Evolutionary conservation across 208 protist species (phyloP).

Genomic region (Sergeia podlipaevii): DNA sequence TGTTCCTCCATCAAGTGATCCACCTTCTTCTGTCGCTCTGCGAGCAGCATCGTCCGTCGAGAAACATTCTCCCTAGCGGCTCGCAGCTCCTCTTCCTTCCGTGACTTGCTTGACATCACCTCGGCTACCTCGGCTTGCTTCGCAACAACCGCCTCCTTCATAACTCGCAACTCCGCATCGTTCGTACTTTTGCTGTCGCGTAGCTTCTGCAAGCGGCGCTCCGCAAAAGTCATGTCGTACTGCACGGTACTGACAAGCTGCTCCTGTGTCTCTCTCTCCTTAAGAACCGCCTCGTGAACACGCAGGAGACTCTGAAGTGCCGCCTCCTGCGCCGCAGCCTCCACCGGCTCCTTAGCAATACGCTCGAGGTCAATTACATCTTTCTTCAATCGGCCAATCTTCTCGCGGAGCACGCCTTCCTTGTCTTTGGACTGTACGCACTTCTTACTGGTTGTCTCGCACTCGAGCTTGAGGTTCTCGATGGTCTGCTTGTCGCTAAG

Average conservation of each 20-base stretch:
- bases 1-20: constrained; percentile 60
- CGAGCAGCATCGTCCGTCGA: constrained; percentile 20
- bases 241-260: constrained; percentile 55
- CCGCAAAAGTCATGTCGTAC: constrained; percentile 25
- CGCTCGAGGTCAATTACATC: constrained; percentile 93
- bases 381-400: constrained; percentile 89
- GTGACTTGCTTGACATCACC: constrained; percentile 50
- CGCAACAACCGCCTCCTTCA: constrained; percentile 31
- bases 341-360: constrained; percentile 81
- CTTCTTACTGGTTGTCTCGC: constrained; percentile 94
- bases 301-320: constrained; percentile 91
- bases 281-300: constrained; percentile 89
- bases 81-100: constrained; percentile 82
- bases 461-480: constrained; percentile 87
- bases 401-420: constrained; percentile 92
- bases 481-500: constrained; percentile 96
- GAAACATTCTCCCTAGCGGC: constrained; percentile 55
- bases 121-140: constrained; percentile 57
- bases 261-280: constrained; percentile 85
- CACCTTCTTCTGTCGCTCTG: constrained; percentile 39
- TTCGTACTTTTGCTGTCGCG: constrained; percentile 40
- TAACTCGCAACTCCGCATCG: constrained; percentile 36
- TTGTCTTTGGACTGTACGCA: constrained; percentile 90
- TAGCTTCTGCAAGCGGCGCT: constrained; percentile 47
- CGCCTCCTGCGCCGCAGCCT: constrained; percentile 92